Evolutionary conservation across 1,139 yeast species (phyloP).

Genomic region (Debaryomycetaceae sp.): DNA sequence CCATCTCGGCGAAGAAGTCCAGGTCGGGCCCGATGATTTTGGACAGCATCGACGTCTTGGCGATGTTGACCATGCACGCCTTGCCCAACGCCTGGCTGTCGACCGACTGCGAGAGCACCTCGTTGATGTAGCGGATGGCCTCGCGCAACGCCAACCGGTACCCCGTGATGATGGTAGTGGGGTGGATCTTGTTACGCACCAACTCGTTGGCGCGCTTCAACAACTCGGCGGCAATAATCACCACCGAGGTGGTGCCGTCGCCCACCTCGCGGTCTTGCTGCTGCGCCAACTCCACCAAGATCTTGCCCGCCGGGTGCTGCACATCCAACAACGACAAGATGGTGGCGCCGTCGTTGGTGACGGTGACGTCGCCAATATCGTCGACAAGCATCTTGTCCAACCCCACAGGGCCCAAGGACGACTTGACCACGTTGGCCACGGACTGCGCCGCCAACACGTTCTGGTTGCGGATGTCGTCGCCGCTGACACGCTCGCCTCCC

Average conservation of each 20-base stretch:
- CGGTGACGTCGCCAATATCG: slow-evolving; percentile 98
- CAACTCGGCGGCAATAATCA: slow-evolving; percentile 89
- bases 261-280: slow-evolving; percentile 99
- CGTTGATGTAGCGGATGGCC: slow-evolving; percentile 84
- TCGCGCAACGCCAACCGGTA: slow-evolving; percentile 91
- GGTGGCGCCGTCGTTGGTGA: slow-evolving; percentile 98
- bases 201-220: slow-evolving; percentile 90
- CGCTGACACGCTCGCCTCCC: slow-evolving; percentile 94
- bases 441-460: slow-evolving; percentile 95
- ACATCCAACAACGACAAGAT: slow-evolving; percentile 87
- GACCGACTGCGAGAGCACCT: slow-evolving; percentile 77
- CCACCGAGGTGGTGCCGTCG: slow-evolving; percentile 97
- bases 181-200: slow-evolving; percentile 91
- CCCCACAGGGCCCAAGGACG: slow-evolving; percentile 97
- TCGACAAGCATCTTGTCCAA: slow-evolving; percentile 98
- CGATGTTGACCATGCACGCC: slow-evolving; percentile 78
- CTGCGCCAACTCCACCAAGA: slow-evolving; percentile 93
- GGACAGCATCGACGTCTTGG: slow-evolving; percentile 95
- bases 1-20: slow-evolving; percentile 84
- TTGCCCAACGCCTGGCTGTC: slow-evolving; percentile 64
- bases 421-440: slow-evolving; percentile 95
- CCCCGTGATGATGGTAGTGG: slow-evolving; percentile 96
- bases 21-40: slow-evolving; percentile 96
- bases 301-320: slow-evolving; percentile 98
- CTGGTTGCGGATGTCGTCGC: slow-evolving; percentile 94